A percentile compares a stretch with the other conserved stretches of the same genome.
phyloP scores from a whole-genome alignment of 2,329 filamentous ascomycete genomes.

The Apiospora arundinis region DNA sequence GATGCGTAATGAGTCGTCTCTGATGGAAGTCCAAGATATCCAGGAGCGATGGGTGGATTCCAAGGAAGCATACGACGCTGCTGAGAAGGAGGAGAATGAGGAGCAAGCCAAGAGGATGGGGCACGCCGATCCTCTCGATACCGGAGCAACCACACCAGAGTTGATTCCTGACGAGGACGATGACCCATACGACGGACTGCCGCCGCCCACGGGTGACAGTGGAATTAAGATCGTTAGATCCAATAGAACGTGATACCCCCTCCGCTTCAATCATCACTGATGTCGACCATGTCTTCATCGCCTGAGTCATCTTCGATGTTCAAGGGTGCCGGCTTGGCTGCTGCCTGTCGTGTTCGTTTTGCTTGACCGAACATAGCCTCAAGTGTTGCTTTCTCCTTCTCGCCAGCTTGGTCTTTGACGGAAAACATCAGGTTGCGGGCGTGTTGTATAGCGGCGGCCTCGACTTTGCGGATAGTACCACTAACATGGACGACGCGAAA shows the following conservation, averaged over 20 bases:
- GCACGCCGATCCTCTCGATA: conserved; percentile 34
- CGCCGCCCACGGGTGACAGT: conserved; percentile 56
- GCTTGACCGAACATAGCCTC: conserved; percentile 47
- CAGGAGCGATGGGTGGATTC: conserved; percentile 96
- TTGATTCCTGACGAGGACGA: conserved; percentile 42
- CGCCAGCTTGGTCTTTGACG: conserved; percentile 56
- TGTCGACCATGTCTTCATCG: conserved; percentile 46
- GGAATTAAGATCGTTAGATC: conserved; percentile 73
- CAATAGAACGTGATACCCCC: conserved; percentile 60
- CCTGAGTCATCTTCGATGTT: conserved; percentile 47
- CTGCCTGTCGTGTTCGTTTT: conserved; percentile 30
- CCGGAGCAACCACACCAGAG: conserved; percentile 41
- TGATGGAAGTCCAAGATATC: conserved; percentile 85
- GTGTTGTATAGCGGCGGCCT: conserved; percentile 85
- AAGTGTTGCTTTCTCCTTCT: conserved; percentile 38
- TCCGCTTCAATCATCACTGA: conserved; percentile 37
- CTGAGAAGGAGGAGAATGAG: conserved; percentile 77
- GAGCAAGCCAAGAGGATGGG: conserved; percentile 68
- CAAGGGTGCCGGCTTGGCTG: conserved; percentile 7
- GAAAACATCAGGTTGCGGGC: conserved; percentile 75
- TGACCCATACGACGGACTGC: conserved; percentile 58
- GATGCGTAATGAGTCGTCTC: conserved; percentile 76
- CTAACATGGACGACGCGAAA: conserved; percentile 87
- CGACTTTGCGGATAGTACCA: conserved; percentile 90
- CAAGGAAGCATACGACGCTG: conserved; percentile 84